Evolutionary conservation across 2,329 filamentous ascomycete species (phyloP).

Genomic region (Diatrype stigma): DNA sequence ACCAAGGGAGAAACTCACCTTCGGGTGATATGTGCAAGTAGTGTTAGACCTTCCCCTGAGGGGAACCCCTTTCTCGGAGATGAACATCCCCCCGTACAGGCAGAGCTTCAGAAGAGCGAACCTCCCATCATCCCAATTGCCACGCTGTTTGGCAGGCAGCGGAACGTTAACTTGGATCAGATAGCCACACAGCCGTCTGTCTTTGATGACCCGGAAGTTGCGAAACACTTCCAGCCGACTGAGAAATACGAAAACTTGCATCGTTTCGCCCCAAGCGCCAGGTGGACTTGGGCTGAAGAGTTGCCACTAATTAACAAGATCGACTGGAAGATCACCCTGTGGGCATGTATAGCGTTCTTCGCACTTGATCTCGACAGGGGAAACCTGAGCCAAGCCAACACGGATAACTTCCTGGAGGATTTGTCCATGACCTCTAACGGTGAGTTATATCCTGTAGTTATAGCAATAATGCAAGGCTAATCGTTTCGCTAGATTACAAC

Average conservation of each 20-base stretch:
- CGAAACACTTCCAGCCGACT: slow-evolving; percentile 30
- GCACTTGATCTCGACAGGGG: slow-evolving; percentile 46
- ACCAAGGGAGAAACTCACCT: background rate
- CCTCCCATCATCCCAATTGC: slow-evolving; percentile 19
- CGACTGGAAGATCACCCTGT: slow-evolving; percentile 45
- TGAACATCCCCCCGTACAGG: background rate
- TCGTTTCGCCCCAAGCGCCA: slow-evolving; percentile 25
- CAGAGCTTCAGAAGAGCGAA: slow-evolving; percentile 18
- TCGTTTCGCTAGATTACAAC: slow-evolving; percentile 10
- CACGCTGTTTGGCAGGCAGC: slow-evolving; percentile 17
- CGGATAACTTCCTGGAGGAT: slow-evolving; percentile 30
- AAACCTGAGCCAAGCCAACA: slow-evolving; percentile 37
- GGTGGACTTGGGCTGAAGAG: slow-evolving; percentile 29
- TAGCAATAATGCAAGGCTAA: slow-evolving; percentile 2
- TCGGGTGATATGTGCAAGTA: background rate
- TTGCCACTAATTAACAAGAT: slow-evolving; percentile 33
- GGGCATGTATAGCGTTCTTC: slow-evolving; percentile 52
- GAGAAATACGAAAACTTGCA: slow-evolving; percentile 28
- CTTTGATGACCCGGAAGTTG: slow-evolving; percentile 36
- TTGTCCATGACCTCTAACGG: slow-evolving; percentile 30
- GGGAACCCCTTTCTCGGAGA: background rate
- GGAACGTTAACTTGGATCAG: slow-evolving; percentile 12
- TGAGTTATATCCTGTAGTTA: slow-evolving; percentile 5
- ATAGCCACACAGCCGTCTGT: slow-evolving; percentile 41
- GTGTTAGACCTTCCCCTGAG: background rate